Evolutionary conservation across 352 stramenopile genomes (phyloP).

Genomic region (Pythium apleroticum): DNA sequence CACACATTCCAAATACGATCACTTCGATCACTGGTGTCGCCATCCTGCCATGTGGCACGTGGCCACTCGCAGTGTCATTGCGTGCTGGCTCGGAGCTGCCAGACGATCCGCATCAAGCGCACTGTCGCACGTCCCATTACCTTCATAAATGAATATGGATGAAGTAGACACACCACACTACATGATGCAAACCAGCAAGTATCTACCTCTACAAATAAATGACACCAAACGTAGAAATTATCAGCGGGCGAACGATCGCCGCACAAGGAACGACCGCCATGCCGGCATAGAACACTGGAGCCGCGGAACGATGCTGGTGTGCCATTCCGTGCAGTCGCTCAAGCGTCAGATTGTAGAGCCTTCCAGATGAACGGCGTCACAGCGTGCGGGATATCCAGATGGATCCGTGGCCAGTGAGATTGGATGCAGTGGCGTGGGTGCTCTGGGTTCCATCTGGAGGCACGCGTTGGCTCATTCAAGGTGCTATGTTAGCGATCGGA

Average conservation of each 20-base stretch:
- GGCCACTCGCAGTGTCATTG: background rate
- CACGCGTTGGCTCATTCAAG: background rate
- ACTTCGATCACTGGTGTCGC: background rate
- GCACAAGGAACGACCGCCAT: background rate
- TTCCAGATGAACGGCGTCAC: conserved; percentile 3
- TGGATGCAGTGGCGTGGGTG: background rate
- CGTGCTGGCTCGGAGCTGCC: background rate
- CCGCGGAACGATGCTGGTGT: background rate
- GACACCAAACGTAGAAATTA: background rate
- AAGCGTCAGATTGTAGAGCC: background rate
- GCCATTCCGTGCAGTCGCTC: background rate
- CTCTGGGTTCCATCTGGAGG: background rate
- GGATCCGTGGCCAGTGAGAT: background rate
- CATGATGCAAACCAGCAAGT: background rate
- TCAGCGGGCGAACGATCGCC: background rate
- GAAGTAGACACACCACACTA: background rate
- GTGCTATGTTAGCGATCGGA: background rate
- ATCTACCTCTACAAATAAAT: background rate
- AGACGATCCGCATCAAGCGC: background rate
- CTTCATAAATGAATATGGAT: background rate
- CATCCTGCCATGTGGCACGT: background rate
- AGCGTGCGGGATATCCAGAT: conserved; percentile 19
- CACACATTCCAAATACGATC: background rate
- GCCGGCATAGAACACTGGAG: background rate
- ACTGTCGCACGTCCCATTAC: background rate